These are phyloP conservation scores for Amanita thiersii DNA, from an alignment of 768 basidiomycete species.

Conservation along the genomic window DNA sequence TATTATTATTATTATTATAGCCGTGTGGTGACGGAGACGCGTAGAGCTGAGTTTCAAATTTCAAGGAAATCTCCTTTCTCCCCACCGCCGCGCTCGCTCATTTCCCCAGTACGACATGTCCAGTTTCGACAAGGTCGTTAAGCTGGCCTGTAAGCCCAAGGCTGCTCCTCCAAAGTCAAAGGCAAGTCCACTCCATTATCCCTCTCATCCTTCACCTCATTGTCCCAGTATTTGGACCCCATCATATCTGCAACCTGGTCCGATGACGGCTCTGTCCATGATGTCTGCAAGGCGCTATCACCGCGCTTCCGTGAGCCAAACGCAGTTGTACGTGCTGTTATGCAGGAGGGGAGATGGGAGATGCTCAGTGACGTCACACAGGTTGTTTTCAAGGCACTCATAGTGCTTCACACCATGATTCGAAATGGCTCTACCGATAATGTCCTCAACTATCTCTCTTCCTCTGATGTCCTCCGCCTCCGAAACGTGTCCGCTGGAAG, in stretches of 20 bases:
- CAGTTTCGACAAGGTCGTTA: conserved; percentile 87
- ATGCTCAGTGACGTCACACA: conserved; percentile 21
- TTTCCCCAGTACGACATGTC: conserved; percentile 45
- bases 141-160: conserved; percentile 96
- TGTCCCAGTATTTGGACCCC: conserved; percentile 82
- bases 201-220: conserved; percentile 8
- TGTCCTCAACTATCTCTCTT: conserved; percentile 75
- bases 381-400: conserved; percentile 97
- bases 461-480: conserved; percentile 73
- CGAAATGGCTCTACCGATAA: conserved; percentile 95
- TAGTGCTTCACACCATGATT: conserved; percentile 95
- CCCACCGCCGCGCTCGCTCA: neutral
- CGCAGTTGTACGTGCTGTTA: conserved; percentile 56
- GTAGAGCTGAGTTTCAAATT: conserved; percentile 11
- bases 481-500: conserved; percentile 72
- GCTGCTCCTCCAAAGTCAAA: conserved; percentile 93
- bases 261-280: conserved; percentile 87
- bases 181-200: conserved; percentile 30
- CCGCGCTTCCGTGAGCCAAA: conserved; percentile 88
- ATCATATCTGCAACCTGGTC: conserved; percentile 97
- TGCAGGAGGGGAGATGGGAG: neutral
- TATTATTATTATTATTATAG: neutral
- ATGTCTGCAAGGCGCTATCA: conserved; percentile 85
- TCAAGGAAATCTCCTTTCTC: conserved; percentile 12
- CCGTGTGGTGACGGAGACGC: neutral